Evolutionary conservation across 768 basidiomycete genomes (phyloP).

Genomic region (Tremella mesenterica): DNA sequence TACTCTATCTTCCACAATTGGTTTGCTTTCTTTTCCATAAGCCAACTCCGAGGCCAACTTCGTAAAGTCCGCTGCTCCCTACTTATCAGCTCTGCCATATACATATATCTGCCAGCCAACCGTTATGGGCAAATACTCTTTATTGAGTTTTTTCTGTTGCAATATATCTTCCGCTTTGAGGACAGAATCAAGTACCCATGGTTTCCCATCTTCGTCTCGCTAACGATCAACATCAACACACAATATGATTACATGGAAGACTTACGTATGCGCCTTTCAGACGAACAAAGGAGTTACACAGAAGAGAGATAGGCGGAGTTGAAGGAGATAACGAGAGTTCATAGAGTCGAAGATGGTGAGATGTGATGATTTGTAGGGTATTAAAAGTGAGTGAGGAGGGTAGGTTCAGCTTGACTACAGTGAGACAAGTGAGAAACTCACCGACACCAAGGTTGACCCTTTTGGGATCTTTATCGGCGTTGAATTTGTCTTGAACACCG

Average conservation of each 20-base stretch:
- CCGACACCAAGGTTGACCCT: conserved; percentile 99
- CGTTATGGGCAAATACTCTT: conserved; percentile 94
- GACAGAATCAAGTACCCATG: conserved; percentile 81
- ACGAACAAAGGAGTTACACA: conserved; percentile 1
- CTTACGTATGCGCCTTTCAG: conserved; percentile 37
- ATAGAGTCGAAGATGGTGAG: not conserved
- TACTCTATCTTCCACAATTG: conserved; percentile 57
- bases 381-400: not conserved
- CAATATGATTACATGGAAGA: not conserved
- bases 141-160: conserved; percentile 61
- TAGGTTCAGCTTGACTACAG: not conserved
- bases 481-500: conserved; percentile 80
- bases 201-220: conserved; percentile 87
- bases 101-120: conserved; percentile 9
- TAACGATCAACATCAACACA: conserved; percentile 10
- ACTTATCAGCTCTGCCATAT: not conserved
- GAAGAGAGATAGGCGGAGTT: not conserved
- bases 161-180: conserved; percentile 66
- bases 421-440: conserved; percentile 51
- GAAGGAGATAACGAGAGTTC: not conserved
- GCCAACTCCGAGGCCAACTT: conserved; percentile 73
- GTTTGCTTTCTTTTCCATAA: conserved; percentile 70
- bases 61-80: conserved; percentile 72
- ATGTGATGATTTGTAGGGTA: not conserved
- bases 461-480: conserved; percentile 76